phyloP scores from a whole-genome alignment of 2,329 filamentous ascomycete species.

The Colletotrichum abscissum region DNA sequence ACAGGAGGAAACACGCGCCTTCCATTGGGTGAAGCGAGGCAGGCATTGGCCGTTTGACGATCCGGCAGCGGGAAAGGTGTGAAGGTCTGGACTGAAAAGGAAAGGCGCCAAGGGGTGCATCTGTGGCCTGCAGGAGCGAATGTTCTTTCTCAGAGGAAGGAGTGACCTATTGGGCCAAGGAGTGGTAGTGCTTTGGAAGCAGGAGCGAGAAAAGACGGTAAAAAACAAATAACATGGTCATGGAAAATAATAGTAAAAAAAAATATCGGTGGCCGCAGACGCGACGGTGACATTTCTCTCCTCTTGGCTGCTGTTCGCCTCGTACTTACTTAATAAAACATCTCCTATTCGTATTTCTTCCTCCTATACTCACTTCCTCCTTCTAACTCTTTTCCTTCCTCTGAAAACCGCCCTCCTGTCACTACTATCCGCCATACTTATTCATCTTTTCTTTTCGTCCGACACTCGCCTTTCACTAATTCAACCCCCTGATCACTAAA shows the following conservation, averaged over 20 bases:
- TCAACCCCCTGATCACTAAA: neutral
- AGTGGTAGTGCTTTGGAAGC: neutral
- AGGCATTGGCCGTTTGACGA: conserved; percentile 28
- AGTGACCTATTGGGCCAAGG: neutral
- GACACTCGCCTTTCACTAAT: neutral
- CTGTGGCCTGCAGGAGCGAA: conserved; percentile 16
- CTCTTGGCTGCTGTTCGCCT: neutral
- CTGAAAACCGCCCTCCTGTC: neutral
- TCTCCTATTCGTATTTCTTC: neutral
- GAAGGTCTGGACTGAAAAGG: conserved; percentile 16
- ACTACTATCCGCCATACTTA: neutral
- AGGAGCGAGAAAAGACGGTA: neutral
- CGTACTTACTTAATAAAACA: neutral
- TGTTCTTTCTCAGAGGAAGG: neutral
- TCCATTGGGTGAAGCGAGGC: neutral
- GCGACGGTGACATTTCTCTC: neutral
- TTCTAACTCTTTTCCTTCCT: neutral
- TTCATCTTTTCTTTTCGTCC: neutral
- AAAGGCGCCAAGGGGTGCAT: conserved; percentile 25
- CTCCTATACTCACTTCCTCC: neutral
- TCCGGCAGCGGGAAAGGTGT: conserved; percentile 12
- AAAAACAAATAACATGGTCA: neutral
- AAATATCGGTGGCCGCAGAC: neutral
- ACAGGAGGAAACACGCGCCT: neutral
- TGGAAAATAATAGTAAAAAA: neutral